Base-by-base conservation (phyloP, 139 green algal species). In the Chlamydomonas applanata region DNA sequence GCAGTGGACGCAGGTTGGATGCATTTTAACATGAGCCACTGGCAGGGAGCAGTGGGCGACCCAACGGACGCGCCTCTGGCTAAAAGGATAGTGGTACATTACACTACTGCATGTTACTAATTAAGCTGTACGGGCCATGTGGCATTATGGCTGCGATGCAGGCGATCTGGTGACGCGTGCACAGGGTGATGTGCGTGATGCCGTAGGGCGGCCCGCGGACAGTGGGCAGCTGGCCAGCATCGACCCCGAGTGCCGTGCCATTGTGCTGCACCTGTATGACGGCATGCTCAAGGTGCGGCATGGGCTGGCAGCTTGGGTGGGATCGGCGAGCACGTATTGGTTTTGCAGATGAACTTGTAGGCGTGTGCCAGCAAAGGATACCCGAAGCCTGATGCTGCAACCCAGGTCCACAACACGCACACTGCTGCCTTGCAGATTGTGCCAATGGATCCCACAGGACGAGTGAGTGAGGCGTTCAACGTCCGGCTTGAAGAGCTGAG, bases 261-360 rank as follows among this genome's bases (percentile, higher is more conserved):
- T 98, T 34, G 96, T 80, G 11, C 77, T 99, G 60, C 95, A 99
- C 82, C 83, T 99, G 45, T 99, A 99, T 73, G 92, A 98, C 63
- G 96, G 96, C 24, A 79, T 96, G 11, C 84, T 99, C 75, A 98
- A 99, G 89, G 91, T 97, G 49, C 22, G 77, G 29, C 62, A 69
- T 53, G 16, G n/a, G n/a, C n/a, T n/a, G n/a, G n/a, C n/a, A n/a
- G n/a, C n/a, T n/a, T n/a, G n/a, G n/a, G n/a, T n/a, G n/a, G n/a
- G n/a, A n/a, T n/a, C n/a, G n/a, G n/a, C n/a, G n/a, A n/a, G n/a
- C n/a, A n/a, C n/a, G n/a, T n/a, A n/a, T n/a, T n/a, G n/a, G n/a
- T n/a, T n/a, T n/a, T n/a, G n/a, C n/a, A n/a, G n/a, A n/a, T n/a
- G n/a, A n/a, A n/a, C n/a, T n/a, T n/a, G n/a, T n/a, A n/a, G n/a